Percentiles rank a stretch among this genome's conserved stretches.
Conservation (phyloP, 352 stramenopile species). For the Phytophthora tentaculata region DNA sequence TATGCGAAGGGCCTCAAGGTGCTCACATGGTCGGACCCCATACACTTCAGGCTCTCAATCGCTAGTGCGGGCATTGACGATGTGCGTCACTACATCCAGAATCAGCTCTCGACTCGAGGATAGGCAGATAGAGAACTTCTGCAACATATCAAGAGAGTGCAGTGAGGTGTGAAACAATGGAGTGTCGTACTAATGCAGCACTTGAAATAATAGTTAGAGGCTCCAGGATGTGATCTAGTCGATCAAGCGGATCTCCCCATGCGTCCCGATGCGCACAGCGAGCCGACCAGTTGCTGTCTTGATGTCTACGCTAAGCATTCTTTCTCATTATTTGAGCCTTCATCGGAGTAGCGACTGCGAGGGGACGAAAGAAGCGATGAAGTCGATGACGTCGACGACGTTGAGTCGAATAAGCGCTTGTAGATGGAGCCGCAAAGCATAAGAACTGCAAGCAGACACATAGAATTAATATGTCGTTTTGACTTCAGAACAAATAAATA, state of each 20-base stretch:
- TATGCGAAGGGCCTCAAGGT: constrained; percentile 76
- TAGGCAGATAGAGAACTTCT: neutral
- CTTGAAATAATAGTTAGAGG: constrained; percentile 45
- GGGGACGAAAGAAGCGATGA: constrained; percentile 55
- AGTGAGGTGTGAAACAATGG: constrained; percentile 14
- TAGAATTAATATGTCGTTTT: constrained; percentile 9
- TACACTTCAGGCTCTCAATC: constrained; percentile 85
- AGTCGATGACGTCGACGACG: constrained; percentile 45
- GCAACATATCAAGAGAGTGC: neutral
- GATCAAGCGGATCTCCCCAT: constrained; percentile 20
- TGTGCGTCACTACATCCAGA: constrained; percentile 79
- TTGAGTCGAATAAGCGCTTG: constrained; percentile 68
- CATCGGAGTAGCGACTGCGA: constrained; percentile 56
- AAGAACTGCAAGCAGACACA: constrained; percentile 43
- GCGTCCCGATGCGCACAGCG: constrained; percentile 36
- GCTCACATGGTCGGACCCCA: constrained; percentile 83
- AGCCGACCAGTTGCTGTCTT: constrained; percentile 23
- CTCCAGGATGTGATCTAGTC: constrained; percentile 22
- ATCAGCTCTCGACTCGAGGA: constrained; percentile 44
- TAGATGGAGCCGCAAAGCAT: constrained; percentile 51
- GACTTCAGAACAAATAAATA: neutral
- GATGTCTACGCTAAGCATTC: constrained; percentile 56
- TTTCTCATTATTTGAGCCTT: constrained; percentile 53
- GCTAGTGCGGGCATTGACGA: constrained; percentile 62
- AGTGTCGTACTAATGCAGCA: constrained; percentile 43